These are phyloP conservation scores for Polygonum maritimum DNA, from an alignment of 148 eudicot species.

Conservation along the genomic window DNA sequence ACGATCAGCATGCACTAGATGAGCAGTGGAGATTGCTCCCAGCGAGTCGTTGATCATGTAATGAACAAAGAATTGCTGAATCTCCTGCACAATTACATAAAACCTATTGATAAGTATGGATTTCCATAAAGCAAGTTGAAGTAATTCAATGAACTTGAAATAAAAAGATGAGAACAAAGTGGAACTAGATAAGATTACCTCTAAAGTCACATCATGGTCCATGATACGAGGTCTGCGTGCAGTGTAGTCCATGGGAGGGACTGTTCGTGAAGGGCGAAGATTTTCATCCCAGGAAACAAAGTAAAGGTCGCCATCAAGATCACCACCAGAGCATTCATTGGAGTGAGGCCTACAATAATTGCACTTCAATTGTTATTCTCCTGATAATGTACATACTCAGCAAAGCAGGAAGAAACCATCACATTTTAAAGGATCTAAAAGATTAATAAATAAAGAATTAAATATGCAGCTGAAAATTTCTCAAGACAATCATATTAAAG, in stretches of 20 bases:
- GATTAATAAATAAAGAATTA: not conserved
- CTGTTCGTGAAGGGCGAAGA: conserved; percentile 57
- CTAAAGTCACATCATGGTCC: conserved; percentile 85
- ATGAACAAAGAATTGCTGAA: conserved; percentile 82
- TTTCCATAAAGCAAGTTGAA: not conserved
- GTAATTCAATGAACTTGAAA: not conserved
- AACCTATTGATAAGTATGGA: not conserved
- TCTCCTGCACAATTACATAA: conserved; percentile 50
- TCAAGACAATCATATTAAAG: not conserved
- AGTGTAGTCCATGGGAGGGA: conserved; percentile 90
- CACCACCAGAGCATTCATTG: conserved; percentile 97
- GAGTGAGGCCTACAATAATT: conserved; percentile 77
- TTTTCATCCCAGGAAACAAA: conserved; percentile 86
- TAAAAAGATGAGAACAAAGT: not conserved
- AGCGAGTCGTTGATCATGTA: conserved; percentile 85
- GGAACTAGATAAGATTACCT: conserved; percentile 32
- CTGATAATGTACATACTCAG: not conserved
- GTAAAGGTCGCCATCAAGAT: conserved; percentile 90
- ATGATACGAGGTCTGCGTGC: conserved; percentile 78
- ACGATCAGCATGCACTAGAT: conserved; percentile 78
- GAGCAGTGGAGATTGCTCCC: conserved; percentile 85
- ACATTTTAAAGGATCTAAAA: not conserved
- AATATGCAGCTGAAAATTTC: not conserved
- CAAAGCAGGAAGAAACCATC: not conserved
- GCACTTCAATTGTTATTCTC: not conserved